Evolutionary conservation across 73 alveolate genomes (phyloP).

Genomic region (Paramecium primaurelia): DNA sequence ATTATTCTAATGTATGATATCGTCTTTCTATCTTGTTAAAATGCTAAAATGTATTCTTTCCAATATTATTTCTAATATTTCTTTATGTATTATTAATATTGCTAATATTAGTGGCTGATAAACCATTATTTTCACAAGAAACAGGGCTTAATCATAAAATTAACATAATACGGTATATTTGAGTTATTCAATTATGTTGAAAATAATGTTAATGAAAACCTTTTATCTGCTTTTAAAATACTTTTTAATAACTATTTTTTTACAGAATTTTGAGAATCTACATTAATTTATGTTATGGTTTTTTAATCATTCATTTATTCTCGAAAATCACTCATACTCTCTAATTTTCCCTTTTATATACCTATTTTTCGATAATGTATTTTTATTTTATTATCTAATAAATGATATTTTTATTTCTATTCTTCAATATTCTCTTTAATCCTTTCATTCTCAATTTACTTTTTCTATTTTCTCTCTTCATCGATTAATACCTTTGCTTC

Average conservation of each 20-base stretch:
- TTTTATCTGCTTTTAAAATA: neutral
- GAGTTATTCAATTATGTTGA: neutral
- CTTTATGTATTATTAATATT: neutral
- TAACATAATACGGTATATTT: neutral
- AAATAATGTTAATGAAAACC: neutral
- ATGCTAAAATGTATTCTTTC: neutral
- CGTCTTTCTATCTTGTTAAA: neutral
- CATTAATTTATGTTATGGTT: neutral
- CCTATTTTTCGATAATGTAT: neutral
- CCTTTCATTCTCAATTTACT: neutral
- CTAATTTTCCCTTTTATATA: neutral
- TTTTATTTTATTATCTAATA: neutral
- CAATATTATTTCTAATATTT: neutral
- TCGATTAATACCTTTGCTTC: neutral
- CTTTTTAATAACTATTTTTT: neutral
- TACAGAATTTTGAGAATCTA: neutral
- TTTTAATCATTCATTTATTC: neutral
- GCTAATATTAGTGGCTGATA: neutral
- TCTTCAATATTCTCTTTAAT: neutral
- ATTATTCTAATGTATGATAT: neutral
- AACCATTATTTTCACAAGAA: neutral
- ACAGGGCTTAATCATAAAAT: neutral
- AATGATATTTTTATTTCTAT: neutral
- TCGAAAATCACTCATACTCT: neutral
- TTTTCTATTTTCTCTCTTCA: neutral